phyloP scores from a whole-genome alignment of 2,329 filamentous ascomycete genomes.

The Ophiocordyceps robertsii region DNA sequence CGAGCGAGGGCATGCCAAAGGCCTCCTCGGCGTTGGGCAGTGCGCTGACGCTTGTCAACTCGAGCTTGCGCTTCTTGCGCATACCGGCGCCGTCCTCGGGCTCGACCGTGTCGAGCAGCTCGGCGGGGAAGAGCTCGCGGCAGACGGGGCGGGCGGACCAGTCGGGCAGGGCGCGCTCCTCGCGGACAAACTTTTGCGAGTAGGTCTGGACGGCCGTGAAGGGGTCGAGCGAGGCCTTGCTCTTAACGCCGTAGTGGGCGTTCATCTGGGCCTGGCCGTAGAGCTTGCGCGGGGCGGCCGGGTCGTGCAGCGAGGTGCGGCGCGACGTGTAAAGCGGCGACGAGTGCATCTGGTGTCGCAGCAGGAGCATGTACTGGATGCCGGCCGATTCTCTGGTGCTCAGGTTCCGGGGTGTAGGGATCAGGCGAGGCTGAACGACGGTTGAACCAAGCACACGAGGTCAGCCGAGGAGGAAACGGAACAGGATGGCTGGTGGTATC shows the following conservation, averaged over 20 bases:
- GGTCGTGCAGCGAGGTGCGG: constrained; percentile 26
- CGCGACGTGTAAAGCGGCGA: constrained; percentile 43
- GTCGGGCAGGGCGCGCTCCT: constrained; percentile 40
- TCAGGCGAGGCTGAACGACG: constrained; percentile 29
- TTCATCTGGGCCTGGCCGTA: constrained; percentile 48
- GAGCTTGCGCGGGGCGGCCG: constrained; percentile 23
- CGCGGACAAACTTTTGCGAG: constrained; percentile 38
- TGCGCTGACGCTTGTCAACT: constrained; percentile 32
- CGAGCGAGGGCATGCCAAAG: constrained; percentile 23
- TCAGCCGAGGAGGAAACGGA: too few species aligned
- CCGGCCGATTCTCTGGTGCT: constrained; percentile 29
- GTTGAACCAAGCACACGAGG: neutral
- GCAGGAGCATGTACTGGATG: constrained; percentile 38
- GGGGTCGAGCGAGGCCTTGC: constrained; percentile 41
- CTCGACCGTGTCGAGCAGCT: constrained; percentile 41
- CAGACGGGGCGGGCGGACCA: constrained; percentile 35
- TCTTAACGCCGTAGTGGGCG: constrained; percentile 39
- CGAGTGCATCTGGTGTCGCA: constrained; percentile 42
- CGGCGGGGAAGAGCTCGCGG: constrained; percentile 39
- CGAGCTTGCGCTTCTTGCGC: constrained; percentile 29
- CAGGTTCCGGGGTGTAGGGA: constrained; percentile 31
- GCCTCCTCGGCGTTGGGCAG: constrained; percentile 37
- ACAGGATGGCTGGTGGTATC: constrained; percentile 5
- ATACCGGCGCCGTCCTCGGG: constrained; percentile 22
- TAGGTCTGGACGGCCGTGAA: constrained; percentile 47